These are phyloP conservation scores for Prunus armeniaca DNA, from an alignment of 306 rosid genomes.

Conservation along the genomic window DNA sequence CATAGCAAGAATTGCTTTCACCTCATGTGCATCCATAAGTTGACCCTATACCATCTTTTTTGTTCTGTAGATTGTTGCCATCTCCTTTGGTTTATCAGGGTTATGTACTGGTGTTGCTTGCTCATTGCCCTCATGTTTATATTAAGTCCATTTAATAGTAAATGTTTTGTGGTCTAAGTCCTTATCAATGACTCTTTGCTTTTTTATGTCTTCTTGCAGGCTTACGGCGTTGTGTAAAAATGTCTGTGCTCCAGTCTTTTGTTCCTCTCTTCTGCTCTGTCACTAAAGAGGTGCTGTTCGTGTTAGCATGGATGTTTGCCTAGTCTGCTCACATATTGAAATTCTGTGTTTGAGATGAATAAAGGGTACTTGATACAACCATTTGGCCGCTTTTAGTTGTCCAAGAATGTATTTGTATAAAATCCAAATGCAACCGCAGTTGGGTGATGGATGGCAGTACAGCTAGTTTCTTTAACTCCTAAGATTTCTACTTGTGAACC, in stretches of 20 bases:
- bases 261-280: conserved; percentile 11
- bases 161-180: conserved; percentile 4
- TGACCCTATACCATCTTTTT: neutral
- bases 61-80: neutral
- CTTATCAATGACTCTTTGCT: conserved; percentile 8
- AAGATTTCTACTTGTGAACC: neutral
- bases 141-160: neutral
- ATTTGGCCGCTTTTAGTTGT: conserved; percentile 20
- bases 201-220: conserved; percentile 43
- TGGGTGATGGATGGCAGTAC: conserved; percentile 14
- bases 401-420: conserved; percentile 22
- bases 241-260: conserved; percentile 16
- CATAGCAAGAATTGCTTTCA: neutral
- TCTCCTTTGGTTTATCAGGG: neutral
- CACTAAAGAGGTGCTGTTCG: conserved; percentile 23
- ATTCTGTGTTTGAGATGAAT: conserved; percentile 38
- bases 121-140: neutral
- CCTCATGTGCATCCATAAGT: neutral
- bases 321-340: conserved; percentile 15
- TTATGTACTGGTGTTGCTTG: neutral
- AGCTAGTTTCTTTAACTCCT: neutral
- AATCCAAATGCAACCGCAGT: conserved; percentile 33
- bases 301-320: conserved; percentile 23
- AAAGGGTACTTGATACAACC: conserved; percentile 37
- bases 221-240: conserved; percentile 21